A percentile compares a stretch with the other conserved stretches of the same genome.
Conservation (phyloP, 495 filamentous ascomycete genomes). For the Staphylotrichum longicolle region DNA sequence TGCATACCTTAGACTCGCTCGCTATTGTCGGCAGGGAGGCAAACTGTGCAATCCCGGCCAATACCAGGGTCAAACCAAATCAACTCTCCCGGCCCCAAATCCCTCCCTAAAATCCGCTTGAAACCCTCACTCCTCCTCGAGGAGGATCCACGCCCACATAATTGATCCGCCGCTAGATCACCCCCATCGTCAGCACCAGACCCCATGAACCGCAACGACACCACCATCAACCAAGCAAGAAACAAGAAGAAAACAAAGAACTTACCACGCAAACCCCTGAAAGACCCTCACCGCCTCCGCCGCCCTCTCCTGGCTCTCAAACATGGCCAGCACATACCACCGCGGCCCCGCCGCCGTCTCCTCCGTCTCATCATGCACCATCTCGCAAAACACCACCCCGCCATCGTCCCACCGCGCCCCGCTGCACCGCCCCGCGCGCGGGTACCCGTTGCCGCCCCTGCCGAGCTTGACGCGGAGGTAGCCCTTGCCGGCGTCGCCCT, state of each 20-base stretch:
- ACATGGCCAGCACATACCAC: neutral
- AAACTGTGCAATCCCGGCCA: too few relatives aligned
- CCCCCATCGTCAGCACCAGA: neutral
- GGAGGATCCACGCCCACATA: constrained; percentile 6
- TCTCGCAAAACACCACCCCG: neutral
- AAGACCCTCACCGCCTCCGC: neutral
- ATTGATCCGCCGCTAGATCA: constrained; percentile 6
- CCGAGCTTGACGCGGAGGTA: neutral
- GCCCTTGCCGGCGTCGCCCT: neutral
- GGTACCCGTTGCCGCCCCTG: neutral
- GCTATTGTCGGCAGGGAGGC: too few relatives aligned
- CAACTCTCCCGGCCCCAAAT: too few relatives aligned
- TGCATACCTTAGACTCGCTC: neutral
- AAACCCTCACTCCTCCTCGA: neutral
- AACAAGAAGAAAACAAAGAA: neutral
- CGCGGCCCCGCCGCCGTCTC: too few relatives aligned
- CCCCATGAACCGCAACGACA: too few relatives aligned
- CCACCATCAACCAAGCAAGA: neutral
- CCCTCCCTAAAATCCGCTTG: too few relatives aligned
- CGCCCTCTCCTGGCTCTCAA: neutral
- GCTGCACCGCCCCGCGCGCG: too few relatives aligned
- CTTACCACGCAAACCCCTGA: constrained; percentile 6
- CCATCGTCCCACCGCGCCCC: neutral
- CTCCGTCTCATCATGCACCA: neutral
- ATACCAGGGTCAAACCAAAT: too few relatives aligned